phyloP scores from a whole-genome alignment of 169 alveolate genomes.

The Cytauxzoon felis region DNA sequence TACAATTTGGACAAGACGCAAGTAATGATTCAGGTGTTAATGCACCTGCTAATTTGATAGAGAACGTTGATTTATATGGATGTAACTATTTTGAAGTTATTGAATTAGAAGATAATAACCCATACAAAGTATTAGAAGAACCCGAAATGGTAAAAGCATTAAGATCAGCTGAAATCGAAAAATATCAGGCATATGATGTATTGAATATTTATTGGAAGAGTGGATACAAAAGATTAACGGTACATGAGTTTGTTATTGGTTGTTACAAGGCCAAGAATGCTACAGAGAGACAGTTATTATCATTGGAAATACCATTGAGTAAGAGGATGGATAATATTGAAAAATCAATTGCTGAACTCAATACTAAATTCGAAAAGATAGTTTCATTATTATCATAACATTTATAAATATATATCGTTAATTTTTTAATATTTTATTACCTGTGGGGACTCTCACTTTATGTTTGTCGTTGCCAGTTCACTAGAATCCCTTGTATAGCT shows the following conservation, averaged over 20 bases:
- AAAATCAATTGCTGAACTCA: conserved; percentile 2
- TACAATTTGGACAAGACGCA: too few relatives aligned
- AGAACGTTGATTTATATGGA: too few relatives aligned
- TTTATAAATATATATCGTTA: neutral
- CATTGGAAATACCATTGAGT: conserved; percentile 26
- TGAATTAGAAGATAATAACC: conserved; percentile 30
- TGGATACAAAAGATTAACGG: conserved; percentile 16
- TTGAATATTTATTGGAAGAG: conserved; percentile 31
- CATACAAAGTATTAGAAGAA: conserved; percentile 8
- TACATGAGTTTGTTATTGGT: conserved; percentile 36
- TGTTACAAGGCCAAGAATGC: conserved; percentile 43
- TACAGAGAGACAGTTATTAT: conserved; percentile 14
- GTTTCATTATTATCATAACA: neutral
- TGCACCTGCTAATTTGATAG: too few relatives aligned
- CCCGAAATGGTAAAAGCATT: conserved; percentile 26
- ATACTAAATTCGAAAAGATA: conserved; percentile 16
- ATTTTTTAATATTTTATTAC: neutral
- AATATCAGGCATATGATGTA: conserved; percentile 55
- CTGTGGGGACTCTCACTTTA: too few relatives aligned
- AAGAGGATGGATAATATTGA: conserved; percentile 21
- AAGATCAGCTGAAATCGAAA: conserved; percentile 24
- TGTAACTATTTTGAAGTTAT: conserved; percentile 7
- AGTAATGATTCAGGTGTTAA: too few relatives aligned
- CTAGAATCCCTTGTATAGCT: too few relatives aligned
- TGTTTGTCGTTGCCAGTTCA: neutral